phyloP scores from a whole-genome alignment of 148 eudicot genomes.

The Diospyros lotus region DNA sequence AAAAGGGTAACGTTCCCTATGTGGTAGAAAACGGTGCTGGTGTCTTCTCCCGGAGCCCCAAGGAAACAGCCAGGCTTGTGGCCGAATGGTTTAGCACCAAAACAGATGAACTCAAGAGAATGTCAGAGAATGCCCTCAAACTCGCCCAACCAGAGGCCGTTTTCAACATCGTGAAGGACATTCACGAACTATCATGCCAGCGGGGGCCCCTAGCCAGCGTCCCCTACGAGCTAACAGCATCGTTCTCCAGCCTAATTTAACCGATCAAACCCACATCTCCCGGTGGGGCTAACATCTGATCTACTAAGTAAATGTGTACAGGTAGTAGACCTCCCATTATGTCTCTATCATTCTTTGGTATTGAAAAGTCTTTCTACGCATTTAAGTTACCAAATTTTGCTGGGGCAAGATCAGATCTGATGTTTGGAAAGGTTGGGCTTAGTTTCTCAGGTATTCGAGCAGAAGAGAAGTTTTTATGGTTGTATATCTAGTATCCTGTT shows the following conservation, averaged over 20 bases:
- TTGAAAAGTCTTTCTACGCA: no score
- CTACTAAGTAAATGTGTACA: conserved; percentile 21
- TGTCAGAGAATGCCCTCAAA: conserved; percentile 83
- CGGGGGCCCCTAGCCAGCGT: conserved; percentile 68
- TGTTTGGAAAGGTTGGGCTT: no score
- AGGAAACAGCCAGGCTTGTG: conserved; percentile 76
- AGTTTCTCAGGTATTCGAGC: no score
- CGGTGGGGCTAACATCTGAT: conserved; percentile 1
- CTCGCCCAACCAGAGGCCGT: conserved; percentile 93
- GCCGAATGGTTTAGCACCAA: conserved; percentile 89
- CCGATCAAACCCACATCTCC: not conserved
- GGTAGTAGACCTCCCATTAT: conserved; percentile 13
- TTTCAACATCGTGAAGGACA: conserved; percentile 90
- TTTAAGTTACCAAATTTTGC: no score
- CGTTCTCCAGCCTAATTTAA: conserved; percentile 69
- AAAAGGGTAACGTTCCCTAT: conserved; percentile 91
- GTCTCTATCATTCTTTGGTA: conserved; percentile 16
- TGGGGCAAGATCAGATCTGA: no score
- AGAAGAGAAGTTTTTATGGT: no score
- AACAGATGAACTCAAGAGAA: conserved; percentile 52
- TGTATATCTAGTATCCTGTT: no score
- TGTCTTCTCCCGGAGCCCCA: conserved; percentile 79
- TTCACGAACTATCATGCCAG: conserved; percentile 72
- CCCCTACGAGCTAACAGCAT: conserved; percentile 78
- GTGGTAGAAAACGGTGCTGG: conserved; percentile 96